Conservation (phyloP, 1,139 yeast species). For the Saccharomycopsis crataegensis region DNA sequence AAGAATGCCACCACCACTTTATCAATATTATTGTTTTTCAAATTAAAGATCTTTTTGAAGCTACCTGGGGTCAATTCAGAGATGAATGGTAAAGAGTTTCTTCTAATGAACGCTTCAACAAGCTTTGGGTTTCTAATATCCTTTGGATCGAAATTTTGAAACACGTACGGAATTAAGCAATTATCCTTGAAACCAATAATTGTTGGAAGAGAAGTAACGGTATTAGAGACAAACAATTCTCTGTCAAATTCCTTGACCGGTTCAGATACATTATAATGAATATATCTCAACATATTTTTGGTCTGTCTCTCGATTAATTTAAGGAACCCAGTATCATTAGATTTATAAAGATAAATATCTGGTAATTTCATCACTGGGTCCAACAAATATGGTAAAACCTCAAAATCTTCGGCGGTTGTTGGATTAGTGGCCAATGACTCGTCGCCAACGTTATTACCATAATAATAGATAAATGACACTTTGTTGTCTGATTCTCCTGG, state of each 20-base stretch:
- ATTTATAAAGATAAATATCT: slow-evolving; percentile 45
- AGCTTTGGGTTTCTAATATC: slow-evolving; percentile 46
- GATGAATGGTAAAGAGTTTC: slow-evolving; percentile 42
- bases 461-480: slow-evolving; percentile 46
- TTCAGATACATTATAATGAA: slow-evolving; percentile 35
- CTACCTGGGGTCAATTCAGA: slow-evolving; percentile 42
- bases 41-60: slow-evolving; percentile 33
- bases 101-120: slow-evolving; percentile 42
- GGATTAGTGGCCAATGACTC: slow-evolving; percentile 37
- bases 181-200: slow-evolving; percentile 52
- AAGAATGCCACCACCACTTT: slow-evolving; percentile 49
- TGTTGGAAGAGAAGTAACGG: slow-evolving; percentile 55
- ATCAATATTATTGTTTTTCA: slow-evolving; percentile 29
- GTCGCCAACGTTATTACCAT: slow-evolving; percentile 32
- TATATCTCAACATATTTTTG: slow-evolving; percentile 32
- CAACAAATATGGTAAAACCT: slow-evolving; percentile 49
- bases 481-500: slow-evolving; percentile 35
- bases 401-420: slow-evolving; percentile 49
- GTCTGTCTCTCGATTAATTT: slow-evolving; percentile 38
- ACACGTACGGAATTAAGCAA: slow-evolving; percentile 43
- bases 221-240: slow-evolving; percentile 41
- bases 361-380: slow-evolving; percentile 53
- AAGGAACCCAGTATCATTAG: slow-evolving; percentile 40
- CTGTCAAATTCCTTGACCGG: slow-evolving; percentile 33
- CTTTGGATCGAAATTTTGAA: slow-evolving; percentile 54